Evolutionary conservation across 345 rosid genomes (phyloP).

Genomic region (Bruguiera sexangula): DNA sequence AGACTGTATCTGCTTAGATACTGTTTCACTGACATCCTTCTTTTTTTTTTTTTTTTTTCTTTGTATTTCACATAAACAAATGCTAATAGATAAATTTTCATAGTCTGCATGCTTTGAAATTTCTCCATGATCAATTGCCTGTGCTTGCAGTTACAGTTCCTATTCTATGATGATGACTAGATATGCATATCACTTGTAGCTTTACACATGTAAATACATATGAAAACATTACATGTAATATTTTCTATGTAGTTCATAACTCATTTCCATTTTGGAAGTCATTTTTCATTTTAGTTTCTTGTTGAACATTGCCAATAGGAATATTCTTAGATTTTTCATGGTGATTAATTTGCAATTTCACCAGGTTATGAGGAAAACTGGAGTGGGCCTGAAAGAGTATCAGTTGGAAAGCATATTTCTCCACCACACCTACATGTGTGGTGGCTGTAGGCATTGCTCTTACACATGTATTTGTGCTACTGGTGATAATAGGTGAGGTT

Average conservation of each 20-base stretch:
- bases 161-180: neutral
- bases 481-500: constrained; percentile 75
- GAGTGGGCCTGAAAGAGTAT: constrained; percentile 75
- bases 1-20: neutral
- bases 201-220: neutral
- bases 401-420: constrained; percentile 93
- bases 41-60: neutral
- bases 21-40: neutral
- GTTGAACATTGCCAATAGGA: neutral
- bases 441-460: constrained; percentile 94
- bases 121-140: neutral
- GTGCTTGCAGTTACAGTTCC: neutral
- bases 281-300: neutral
- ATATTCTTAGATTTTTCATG: neutral
- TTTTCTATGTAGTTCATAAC: too few relatives aligned
- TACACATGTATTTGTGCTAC: constrained; percentile 96
- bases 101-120: neutral
- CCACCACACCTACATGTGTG: constrained; percentile 89
- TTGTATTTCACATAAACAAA: neutral
- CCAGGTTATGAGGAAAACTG: constrained; percentile 77
- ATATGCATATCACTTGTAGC: neutral
- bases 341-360: constrained; percentile 12
- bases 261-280: neutral
- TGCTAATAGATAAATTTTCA: constrained; percentile 4
- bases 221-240: too few relatives aligned